Conservation (phyloP, 2,329 filamentous ascomycete species). For the Sclerotinia borealis region DNA sequence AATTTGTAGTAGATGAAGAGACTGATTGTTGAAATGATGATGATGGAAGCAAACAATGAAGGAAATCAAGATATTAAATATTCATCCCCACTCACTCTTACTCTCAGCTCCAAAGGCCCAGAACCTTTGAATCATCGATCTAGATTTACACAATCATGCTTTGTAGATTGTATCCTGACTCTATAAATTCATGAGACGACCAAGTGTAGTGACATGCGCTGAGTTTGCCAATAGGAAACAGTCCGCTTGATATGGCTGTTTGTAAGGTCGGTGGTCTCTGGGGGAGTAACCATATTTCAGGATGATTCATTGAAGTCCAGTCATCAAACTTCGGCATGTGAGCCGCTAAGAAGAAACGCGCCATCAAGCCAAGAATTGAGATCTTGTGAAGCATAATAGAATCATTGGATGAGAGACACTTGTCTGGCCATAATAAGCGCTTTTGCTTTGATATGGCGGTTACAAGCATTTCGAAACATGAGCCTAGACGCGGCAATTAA, state of each 20-base stretch:
- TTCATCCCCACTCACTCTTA: slow-evolving; percentile 16
- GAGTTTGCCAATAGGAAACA: slow-evolving; percentile 27
- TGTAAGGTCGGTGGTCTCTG: slow-evolving; percentile 17
- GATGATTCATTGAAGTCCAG: background rate
- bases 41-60: slow-evolving; percentile 23
- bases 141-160: slow-evolving; percentile 10
- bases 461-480: background rate
- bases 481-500: background rate
- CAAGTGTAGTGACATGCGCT: slow-evolving; percentile 29
- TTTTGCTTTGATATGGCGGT: background rate
- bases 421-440: slow-evolving; percentile 4
- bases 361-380: background rate
- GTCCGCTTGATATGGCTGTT: slow-evolving; percentile 7
- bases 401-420: slow-evolving; percentile 5
- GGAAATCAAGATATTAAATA: slow-evolving; percentile 29
- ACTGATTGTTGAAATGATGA: slow-evolving; percentile 26
- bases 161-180: slow-evolving; percentile 18
- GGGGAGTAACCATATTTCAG: background rate
- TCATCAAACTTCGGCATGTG: slow-evolving; percentile 6
- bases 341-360: slow-evolving; percentile 2
- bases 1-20: slow-evolving; percentile 25
- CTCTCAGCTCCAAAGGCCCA: slow-evolving; percentile 11
- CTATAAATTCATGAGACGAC: slow-evolving; percentile 33
- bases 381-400: background rate
- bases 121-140: slow-evolving; percentile 9